These are phyloP conservation scores for Phytophthora nicotianae DNA, from an alignment of 352 stramenopile species.

Conservation along the genomic window DNA sequence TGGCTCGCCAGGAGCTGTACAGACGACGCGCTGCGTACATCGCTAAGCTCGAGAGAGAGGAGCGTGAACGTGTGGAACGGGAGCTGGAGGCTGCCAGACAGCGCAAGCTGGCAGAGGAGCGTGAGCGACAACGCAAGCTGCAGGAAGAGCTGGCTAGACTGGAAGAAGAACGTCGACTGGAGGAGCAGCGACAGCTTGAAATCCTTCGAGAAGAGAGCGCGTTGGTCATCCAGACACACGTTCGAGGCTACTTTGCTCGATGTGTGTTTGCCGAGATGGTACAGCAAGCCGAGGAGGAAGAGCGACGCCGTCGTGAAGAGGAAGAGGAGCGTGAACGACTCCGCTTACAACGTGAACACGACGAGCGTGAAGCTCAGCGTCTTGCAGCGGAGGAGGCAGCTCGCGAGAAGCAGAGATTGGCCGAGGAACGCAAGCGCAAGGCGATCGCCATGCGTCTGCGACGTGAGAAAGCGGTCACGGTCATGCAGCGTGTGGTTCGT, in stretches of 20 bases:
- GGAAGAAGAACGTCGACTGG: slow-evolving; percentile 42
- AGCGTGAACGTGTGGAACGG: slow-evolving; percentile 40
- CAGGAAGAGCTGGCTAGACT: slow-evolving; percentile 37
- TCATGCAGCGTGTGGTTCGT: slow-evolving; percentile 43
- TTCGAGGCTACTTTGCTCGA: slow-evolving; percentile 55
- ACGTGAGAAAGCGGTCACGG: slow-evolving; percentile 35
- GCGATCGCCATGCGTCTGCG: slow-evolving; percentile 36
- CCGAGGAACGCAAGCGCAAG: slow-evolving; percentile 41
- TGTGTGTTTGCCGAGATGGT: slow-evolving; percentile 44
- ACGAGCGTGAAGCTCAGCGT: slow-evolving; percentile 40
- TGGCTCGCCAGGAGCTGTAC: slow-evolving; percentile 43
- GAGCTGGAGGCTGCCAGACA: slow-evolving; percentile 36
- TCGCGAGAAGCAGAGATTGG: slow-evolving; percentile 33
- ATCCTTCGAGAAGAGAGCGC: slow-evolving; percentile 39
- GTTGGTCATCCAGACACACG: slow-evolving; percentile 48
- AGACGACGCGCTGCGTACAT: slow-evolving; percentile 45
- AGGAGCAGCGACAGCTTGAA: slow-evolving; percentile 31
- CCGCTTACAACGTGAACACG: slow-evolving; percentile 36
- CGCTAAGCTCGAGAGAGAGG: slow-evolving; percentile 35
- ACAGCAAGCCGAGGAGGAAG: slow-evolving; percentile 43
- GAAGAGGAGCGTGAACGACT: slow-evolving; percentile 50
- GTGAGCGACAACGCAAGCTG: slow-evolving; percentile 35
- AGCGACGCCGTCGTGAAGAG: slow-evolving; percentile 44
- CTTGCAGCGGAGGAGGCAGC: slow-evolving; percentile 42
- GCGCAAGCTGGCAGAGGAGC: slow-evolving; percentile 42